Evolutionary conservation across 345 rosid genomes (phyloP), one percentile per base, ranked within the genome.

Genomic region (Lepidium sativum): DNA sequence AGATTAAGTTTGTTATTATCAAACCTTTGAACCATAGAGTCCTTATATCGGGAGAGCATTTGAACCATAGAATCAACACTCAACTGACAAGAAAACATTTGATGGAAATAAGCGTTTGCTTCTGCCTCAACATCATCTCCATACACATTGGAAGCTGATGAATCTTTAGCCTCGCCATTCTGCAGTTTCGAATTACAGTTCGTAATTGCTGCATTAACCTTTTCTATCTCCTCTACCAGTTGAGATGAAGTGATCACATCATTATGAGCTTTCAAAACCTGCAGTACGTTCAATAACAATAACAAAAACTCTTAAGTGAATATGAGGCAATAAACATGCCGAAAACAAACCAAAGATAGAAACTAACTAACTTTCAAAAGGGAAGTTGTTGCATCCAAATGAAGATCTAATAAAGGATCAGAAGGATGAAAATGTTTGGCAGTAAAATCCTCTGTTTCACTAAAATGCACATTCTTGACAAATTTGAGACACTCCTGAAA

Each of bases 51-150:
- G 9, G 95, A 84, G 77, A 94, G 99, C 90, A 86, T 90, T 72
- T 90, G 97, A 68, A 94, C 95, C 95, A 94, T 88, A 23, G 89
- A 80, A 57, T 94, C 99, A 59, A 85, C 82, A 66, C 85, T 78
- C 80, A 94, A 68, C 75, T 79, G 89, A 68, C 86, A 86, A 67
- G 95, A 90, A 77, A 90, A 94, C 95, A 90, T 94, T 72, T 90
- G 85, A 74, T 86, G 99, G 73, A 94, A 94, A 67, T 88, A 90
- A 60, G 95, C 84, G 72, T 94, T 94, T 56, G 97, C 99, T 78
- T 94, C 99, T 7, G 75, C 69, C 86, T 94, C 99, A 54, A 94
- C 83, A 68, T 90, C 99, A 60, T 79, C 89, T 8, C 89, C 80
- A 74, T 77, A 85, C 56, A 84, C 86, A 42, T 81, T 90, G 71